Evolutionary conservation across 2,329 filamentous ascomycete genomes (phyloP).

Genomic region (Hymenoscyphus fructigenus): DNA sequence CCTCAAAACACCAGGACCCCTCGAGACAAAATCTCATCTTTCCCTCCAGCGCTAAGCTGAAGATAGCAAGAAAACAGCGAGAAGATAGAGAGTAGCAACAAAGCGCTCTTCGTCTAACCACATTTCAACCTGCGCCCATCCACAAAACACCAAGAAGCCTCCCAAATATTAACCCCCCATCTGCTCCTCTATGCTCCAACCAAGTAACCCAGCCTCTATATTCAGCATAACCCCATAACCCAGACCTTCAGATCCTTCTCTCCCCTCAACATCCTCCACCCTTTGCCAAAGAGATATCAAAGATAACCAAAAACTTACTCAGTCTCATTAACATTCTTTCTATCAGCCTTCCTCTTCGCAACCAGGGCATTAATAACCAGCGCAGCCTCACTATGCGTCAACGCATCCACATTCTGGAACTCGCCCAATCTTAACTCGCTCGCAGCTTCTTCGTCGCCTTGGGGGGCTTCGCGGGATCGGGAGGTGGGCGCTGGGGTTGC

Average conservation of each 20-base stretch:
- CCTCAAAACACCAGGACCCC: too few relatives aligned
- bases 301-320: slow-evolving; percentile 57
- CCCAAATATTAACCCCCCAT: background rate
- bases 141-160: background rate
- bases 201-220: background rate
- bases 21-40: too few relatives aligned
- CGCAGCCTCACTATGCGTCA: slow-evolving; percentile 89
- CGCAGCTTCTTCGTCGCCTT: slow-evolving; percentile 85
- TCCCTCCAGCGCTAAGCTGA: background rate
- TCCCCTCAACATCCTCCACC: background rate
- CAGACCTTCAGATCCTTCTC: background rate
- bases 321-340: slow-evolving; percentile 80
- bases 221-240: background rate
- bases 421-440: slow-evolving; percentile 83
- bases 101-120: background rate
- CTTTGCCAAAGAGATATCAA: background rate
- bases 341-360: slow-evolving; percentile 73
- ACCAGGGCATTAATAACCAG: slow-evolving; percentile 90
- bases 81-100: background rate
- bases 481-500: slow-evolving; percentile 44
- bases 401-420: slow-evolving; percentile 85
- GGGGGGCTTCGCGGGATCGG: slow-evolving; percentile 65
- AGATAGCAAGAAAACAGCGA: background rate
- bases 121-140: background rate
- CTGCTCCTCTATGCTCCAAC: background rate